Evolutionary conservation across 495 filamentous ascomycete genomes (phyloP), one percentile per base, ranked within the genome.

Genomic region (Jackrogersella multiformis): DNA sequence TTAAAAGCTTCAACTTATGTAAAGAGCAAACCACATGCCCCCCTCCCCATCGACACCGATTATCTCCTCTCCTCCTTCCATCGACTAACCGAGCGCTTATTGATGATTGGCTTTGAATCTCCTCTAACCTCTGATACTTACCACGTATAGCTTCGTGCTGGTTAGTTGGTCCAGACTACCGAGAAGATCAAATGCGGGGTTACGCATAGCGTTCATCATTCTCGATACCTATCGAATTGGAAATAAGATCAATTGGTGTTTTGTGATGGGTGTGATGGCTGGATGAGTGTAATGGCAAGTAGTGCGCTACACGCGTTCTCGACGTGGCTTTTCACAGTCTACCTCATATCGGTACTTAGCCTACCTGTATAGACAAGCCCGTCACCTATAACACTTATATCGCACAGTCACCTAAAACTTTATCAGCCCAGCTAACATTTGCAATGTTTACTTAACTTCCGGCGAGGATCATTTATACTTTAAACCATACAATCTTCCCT

Each of bases 151-250:
- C 9, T 61, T 15, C 26, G 24, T 59, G 49, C 42, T 45, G 35
- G 46, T 60, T 63, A 63, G 54, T 23, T 26, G 18, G 16, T 30
- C 30, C 10, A 30, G 52, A 64, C 56, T 64, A 69, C 66, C 66
- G 66, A 61, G 61, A 46, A 39, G 42, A 61, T 49, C 56, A 30
- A 62, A 53, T 70, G 67, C 67, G 61, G 67, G 62, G 67, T 46
- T 60, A 46, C 66, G 56, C 60, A 69, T 55, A 54, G 30, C 36
- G 39, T 64, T 48, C 60, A 64, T 69, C 66, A 69, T 69, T 26
- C n/a, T 48, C 28, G 21, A 45, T 41, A 46, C 15, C 51, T 42
- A 51, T 64, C 60, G 44, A 53, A 64, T 56, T 30, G 26, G 34
- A 56, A 56, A 21, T 12, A 52, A 41, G 35, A 23, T 39, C n/a